Evolutionary conservation across 345 rosid species (phyloP).

Genomic region (Eucalyptus melliodora): DNA sequence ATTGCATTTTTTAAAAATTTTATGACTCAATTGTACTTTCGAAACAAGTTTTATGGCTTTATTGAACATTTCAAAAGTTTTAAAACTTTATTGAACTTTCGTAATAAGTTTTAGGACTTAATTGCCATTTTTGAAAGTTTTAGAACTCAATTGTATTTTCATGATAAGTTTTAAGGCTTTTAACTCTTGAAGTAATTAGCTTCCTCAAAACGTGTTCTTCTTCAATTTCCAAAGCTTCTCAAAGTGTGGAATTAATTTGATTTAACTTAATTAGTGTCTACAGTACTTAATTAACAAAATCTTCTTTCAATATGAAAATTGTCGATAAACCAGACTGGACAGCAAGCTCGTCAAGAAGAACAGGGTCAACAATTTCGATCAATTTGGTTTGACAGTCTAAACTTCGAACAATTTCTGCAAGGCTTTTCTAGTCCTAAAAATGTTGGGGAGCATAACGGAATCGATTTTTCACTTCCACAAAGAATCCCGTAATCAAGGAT

Average conservation of each 20-base stretch:
- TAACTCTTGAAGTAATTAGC: background rate
- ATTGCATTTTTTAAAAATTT: no score
- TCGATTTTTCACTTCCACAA: background rate
- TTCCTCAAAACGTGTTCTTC: background rate
- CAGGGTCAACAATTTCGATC: background rate
- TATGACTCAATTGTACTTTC: no score
- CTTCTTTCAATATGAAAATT: background rate
- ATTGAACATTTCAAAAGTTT: no score
- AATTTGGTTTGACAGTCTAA: background rate
- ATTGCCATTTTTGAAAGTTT: no score
- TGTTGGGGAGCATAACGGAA: background rate
- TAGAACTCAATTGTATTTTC: no score
- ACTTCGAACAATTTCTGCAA: background rate
- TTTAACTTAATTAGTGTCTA: background rate
- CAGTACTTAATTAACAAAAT: background rate
- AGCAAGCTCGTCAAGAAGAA: background rate
- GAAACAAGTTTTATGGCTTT: fast-evolving
- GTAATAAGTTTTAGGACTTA: no score
- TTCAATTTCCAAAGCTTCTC: background rate
- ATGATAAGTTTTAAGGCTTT: no score
- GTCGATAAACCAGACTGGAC: background rate
- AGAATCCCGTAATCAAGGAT: background rate
- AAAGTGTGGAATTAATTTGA: background rate
- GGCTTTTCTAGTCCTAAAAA: background rate
- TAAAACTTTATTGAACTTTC: no score